Conservation (phyloP, 129 eudicot species). For the Solidago caesia region DNA sequence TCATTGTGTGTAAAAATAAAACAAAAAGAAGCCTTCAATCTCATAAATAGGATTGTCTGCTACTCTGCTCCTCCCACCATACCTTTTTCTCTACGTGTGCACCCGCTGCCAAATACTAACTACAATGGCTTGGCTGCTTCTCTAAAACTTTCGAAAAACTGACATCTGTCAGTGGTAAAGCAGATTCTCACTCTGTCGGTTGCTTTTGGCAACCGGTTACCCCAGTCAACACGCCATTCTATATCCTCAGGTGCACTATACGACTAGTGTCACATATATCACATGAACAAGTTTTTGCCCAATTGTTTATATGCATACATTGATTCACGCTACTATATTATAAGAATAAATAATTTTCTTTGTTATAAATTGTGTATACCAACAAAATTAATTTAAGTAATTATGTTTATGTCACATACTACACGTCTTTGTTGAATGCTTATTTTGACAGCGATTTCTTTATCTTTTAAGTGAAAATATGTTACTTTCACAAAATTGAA, state of each 20-base stretch:
- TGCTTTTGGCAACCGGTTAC: constrained; percentile 36
- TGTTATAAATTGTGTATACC: too few relatives aligned
- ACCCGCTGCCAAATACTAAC: neutral
- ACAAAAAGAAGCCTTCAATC: neutral
- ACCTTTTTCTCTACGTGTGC: constrained; percentile 18
- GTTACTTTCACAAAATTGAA: too few relatives aligned
- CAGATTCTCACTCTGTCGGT: constrained; percentile 26
- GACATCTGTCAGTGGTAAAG: constrained; percentile 8
- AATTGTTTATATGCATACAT: too few relatives aligned
- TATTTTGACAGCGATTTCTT: too few relatives aligned
- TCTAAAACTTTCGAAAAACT: neutral
- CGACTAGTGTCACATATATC: neutral
- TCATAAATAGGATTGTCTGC: constrained; percentile 24
- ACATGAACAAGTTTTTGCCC: too few relatives aligned
- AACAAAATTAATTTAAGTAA: too few relatives aligned
- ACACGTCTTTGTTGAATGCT: too few relatives aligned
- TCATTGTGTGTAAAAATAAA: neutral
- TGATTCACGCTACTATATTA: too few relatives aligned
- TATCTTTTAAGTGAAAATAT: too few relatives aligned
- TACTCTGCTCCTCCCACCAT: neutral
- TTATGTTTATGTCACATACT: too few relatives aligned
- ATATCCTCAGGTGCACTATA: neutral
- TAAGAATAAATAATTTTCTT: too few relatives aligned
- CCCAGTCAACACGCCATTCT: constrained; percentile 28
- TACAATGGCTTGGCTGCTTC: neutral